Evolutionary conservation across 495 filamentous ascomycete species (phyloP), one percentile per base, ranked within the genome.

Genomic region (Poronia punctata): DNA sequence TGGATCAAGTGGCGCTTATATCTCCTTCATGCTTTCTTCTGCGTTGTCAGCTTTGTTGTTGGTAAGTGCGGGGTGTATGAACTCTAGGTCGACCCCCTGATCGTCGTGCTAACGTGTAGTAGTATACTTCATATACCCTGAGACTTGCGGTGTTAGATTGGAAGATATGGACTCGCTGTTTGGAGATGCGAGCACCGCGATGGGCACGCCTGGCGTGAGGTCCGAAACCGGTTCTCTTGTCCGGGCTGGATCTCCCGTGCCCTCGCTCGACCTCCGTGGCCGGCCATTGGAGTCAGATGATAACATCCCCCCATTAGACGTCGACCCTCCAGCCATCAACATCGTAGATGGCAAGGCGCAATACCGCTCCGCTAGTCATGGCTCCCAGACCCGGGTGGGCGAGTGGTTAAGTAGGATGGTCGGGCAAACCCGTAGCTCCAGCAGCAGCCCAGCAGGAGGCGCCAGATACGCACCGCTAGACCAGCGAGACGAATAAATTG

Each of bases 91-190:
- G 14, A 37, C 11, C 29, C 7, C 8, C 30, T 18, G 18, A 7
- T 1, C 1, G 16, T 18, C 21, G 22, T 37, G 39, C 58, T 65
- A 47, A 64, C 35, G 25, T 9, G 2, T 40, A 18, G 25, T 45
- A 95, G 92, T 98, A 16, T 98, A 87, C 59, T 96, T 96, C 60
- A 71, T 95, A 43, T 98, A 98, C 56, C 92, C 92, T 16, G 92
- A 98, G 65, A 98, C 92, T 0, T 87, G 87, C 52, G 90, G 90
- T 44, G 81, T 98, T 50, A 80, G 88, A 46, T 72, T 98, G 45
- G 92, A 98, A 65, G 93, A 98, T 50, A 98, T 98, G 92, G 83
- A 93, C 57, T 60, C 71, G 15, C 64, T 96, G 7, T 96, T 96
- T 53, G 89, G 89, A 30, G 89, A 96, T 62, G 83, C 87, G 22